Evolutionary conservation across 345 rosid species (phyloP).

Genomic region (Citrus mangshanensis): DNA sequence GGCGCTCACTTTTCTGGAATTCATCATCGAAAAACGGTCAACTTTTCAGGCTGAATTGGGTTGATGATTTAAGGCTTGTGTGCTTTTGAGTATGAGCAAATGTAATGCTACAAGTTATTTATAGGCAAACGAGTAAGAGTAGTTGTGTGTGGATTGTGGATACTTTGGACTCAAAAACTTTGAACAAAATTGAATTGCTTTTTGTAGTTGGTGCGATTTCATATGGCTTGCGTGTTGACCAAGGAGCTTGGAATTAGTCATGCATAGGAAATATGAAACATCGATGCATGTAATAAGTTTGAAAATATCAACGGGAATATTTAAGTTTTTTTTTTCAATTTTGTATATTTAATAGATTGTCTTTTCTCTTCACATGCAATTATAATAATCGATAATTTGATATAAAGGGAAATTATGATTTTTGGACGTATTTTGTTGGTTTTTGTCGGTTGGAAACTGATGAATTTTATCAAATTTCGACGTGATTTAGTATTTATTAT

Average conservation of each 20-base stretch:
- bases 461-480: too few relatives aligned
- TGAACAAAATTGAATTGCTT: too few relatives aligned
- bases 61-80: background rate
- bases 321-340: background rate
- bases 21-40: conserved; percentile 7
- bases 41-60: background rate
- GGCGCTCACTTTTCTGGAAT: conserved; percentile 9
- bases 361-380: too few relatives aligned
- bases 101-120: conserved; percentile 6
- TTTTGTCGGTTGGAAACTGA: too few relatives aligned
- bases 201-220: too few relatives aligned
- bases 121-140: background rate
- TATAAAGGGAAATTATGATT: too few relatives aligned
- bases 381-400: too few relatives aligned
- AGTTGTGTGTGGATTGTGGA: background rate
- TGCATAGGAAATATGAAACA: background rate
- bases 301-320: background rate
- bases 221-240: too few relatives aligned
- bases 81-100: background rate
- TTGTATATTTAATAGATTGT: too few relatives aligned
- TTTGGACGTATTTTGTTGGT: too few relatives aligned
- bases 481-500: too few relatives aligned
- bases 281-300: background rate
- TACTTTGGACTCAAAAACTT: too few relatives aligned
- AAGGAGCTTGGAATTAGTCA: background rate